A percentile compares a stretch with the other conserved stretches of the same genome.
phyloP scores from a whole-genome alignment of 495 filamentous ascomycete species.

The Hypoxylon cercidicola region DNA sequence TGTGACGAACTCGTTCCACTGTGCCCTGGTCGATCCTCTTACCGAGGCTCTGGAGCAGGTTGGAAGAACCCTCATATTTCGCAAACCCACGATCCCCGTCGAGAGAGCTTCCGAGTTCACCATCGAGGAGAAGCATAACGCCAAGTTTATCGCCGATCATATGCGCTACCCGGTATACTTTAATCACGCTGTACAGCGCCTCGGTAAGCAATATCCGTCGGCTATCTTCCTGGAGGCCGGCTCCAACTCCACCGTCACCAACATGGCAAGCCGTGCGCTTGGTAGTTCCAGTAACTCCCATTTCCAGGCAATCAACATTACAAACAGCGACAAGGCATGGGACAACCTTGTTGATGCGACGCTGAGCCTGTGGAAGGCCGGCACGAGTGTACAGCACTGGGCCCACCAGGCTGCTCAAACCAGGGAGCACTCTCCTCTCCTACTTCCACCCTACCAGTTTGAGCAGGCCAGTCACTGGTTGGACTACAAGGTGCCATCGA shows the following conservation, averaged over 20 bases:
- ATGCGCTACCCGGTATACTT: slow-evolving; percentile 65
- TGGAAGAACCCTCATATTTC: slow-evolving; percentile 45
- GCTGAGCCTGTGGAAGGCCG: slow-evolving; percentile 59
- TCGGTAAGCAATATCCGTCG: slow-evolving; percentile 50
- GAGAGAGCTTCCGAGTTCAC: slow-evolving; percentile 48
- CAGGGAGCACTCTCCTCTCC: slow-evolving; percentile 42
- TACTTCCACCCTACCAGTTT: slow-evolving; percentile 59
- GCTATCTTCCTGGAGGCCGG: slow-evolving; percentile 64
- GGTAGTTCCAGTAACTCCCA: slow-evolving; percentile 13
- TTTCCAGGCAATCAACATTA: slow-evolving; percentile 62
- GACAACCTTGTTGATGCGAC: slow-evolving; percentile 57
- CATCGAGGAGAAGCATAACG: slow-evolving; percentile 48
- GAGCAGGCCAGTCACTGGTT: slow-evolving; percentile 50
- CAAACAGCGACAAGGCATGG: slow-evolving; percentile 44
- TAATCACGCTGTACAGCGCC: slow-evolving; percentile 57
- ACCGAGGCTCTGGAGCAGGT: slow-evolving; percentile 45
- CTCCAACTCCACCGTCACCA: slow-evolving; percentile 59
- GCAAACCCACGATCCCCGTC: slow-evolving; percentile 48
- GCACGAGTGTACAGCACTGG: slow-evolving; percentile 58
- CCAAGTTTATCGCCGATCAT: slow-evolving; percentile 58
- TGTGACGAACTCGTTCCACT: slow-evolving; percentile 66
- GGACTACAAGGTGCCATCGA: slow-evolving; percentile 41
- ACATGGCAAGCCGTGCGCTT: slow-evolving; percentile 56
- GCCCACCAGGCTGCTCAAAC: slow-evolving; percentile 55
- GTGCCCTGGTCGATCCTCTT: slow-evolving; percentile 55